These are phyloP conservation scores for Pythium monospermum DNA, from an alignment of 352 stramenopile species.

Conservation along the genomic window DNA sequence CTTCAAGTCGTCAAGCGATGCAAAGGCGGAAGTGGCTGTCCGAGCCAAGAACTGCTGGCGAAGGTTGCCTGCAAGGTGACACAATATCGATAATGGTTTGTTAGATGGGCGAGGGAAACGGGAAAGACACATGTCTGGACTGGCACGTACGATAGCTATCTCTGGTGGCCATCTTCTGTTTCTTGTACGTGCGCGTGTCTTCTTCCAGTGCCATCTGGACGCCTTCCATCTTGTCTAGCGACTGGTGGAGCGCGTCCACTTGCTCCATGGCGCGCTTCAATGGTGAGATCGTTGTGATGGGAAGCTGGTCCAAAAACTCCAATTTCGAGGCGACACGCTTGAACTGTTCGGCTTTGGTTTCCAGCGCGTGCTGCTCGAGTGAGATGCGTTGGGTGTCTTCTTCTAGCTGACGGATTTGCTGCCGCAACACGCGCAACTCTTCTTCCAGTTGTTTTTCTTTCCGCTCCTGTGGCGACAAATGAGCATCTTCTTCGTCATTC, in stretches of 20 bases:
- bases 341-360: constrained; percentile 34
- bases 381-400: constrained; percentile 31
- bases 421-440: constrained; percentile 34
- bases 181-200: constrained; percentile 44
- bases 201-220: constrained; percentile 43
- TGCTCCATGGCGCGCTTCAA: constrained; percentile 45
- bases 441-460: constrained; percentile 33
- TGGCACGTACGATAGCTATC: constrained; percentile 28
- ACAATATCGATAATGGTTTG: neutral
- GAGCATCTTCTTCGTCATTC: constrained; percentile 14
- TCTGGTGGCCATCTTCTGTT: constrained; percentile 45
- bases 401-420: constrained; percentile 25
- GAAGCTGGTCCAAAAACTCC: constrained; percentile 44
- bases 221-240: constrained; percentile 41
- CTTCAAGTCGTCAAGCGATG: constrained; percentile 43
- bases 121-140: neutral
- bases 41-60: constrained; percentile 39
- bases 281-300: constrained; percentile 31
- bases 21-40: constrained; percentile 33
- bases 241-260: constrained; percentile 33
- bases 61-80: constrained; percentile 25
- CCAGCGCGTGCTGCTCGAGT: constrained; percentile 44
- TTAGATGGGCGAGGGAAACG: too few relatives aligned
- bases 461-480: constrained; percentile 37
- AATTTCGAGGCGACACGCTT: constrained; percentile 28